A percentile compares a stretch with the other conserved stretches of the same genome.
Evolutionary conservation across 2,329 filamentous ascomycete genomes (phyloP).

Genomic region (Ophiostoma sp.): DNA sequence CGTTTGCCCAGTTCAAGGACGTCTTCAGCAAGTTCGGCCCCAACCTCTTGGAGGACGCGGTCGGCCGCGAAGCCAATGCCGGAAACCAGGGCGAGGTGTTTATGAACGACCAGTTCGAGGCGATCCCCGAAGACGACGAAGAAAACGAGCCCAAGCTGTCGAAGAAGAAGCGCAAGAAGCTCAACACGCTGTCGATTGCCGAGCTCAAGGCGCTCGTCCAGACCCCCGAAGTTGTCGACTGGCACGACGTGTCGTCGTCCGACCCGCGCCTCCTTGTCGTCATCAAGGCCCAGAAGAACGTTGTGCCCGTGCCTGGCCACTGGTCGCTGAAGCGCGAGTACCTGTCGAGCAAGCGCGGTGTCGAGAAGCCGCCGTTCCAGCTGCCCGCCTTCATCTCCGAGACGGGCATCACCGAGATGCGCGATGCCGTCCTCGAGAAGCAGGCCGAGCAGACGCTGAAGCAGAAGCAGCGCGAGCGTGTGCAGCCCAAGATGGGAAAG

Average conservation of each 20-base stretch:
- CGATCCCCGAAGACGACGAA: conserved; percentile 77
- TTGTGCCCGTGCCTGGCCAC: conserved; percentile 87
- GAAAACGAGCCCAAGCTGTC: conserved; percentile 60
- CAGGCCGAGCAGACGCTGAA: conserved; percentile 87
- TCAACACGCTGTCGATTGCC: conserved; percentile 85
- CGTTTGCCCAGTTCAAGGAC: conserved; percentile 76
- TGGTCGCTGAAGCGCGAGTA: conserved; percentile 98
- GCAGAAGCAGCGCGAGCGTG: conserved; percentile 90
- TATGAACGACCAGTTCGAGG: conserved; percentile 77
- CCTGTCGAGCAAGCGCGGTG: conserved; percentile 89
- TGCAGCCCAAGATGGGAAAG: conserved; percentile 93
- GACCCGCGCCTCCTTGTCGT: conserved; percentile 86
- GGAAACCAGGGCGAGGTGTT: conserved; percentile 80
- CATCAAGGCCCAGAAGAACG: conserved; percentile 91
- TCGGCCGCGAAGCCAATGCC: conserved; percentile 58
- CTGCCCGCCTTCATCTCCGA: conserved; percentile 96
- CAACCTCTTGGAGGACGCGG: conserved; percentile 55
- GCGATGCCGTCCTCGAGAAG: conserved; percentile 92
- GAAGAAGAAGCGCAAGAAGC: conserved; percentile 89
- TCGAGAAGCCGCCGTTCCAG: conserved; percentile 90
- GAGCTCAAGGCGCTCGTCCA: conserved; percentile 88
- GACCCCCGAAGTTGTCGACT: conserved; percentile 92
- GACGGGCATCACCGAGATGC: conserved; percentile 96
- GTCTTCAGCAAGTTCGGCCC: conserved; percentile 76
- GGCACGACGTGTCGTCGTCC: conserved; percentile 89